Evolutionary conservation across 164 flowering plant genomes (phyloP).

Genomic region (Vitis cinerea): DNA sequence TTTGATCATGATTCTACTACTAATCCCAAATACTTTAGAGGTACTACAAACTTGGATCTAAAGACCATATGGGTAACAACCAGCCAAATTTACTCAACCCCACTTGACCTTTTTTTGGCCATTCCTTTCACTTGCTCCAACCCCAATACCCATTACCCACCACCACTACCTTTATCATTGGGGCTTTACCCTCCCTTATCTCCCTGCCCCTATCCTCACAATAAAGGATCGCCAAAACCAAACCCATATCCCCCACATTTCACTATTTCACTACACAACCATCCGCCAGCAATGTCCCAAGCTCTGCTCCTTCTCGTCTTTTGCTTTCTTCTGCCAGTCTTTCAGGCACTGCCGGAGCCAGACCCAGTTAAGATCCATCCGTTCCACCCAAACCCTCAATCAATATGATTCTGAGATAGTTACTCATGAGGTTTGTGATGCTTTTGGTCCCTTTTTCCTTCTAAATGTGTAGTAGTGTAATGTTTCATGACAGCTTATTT

Average conservation of each 20-base stretch:
- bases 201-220: too few species aligned
- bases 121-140: neutral
- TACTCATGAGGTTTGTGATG: too few species aligned
- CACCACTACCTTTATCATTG: neutral
- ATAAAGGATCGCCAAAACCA: neutral
- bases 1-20: neutral
- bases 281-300: conserved; percentile 14
- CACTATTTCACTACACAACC: neutral
- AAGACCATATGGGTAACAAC: neutral
- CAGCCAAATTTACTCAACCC: conserved; percentile 13
- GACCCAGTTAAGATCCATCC: conserved; percentile 26
- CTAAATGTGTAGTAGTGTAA: too few species aligned
- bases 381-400: conserved; percentile 4
- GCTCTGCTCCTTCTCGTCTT: conserved; percentile 1
- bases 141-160: neutral
- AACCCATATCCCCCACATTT: neutral
- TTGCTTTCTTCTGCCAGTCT: neutral
- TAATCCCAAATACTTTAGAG: neutral
- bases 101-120: neutral
- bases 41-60: neutral
- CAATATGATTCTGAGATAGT: too few species aligned
- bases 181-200: too few species aligned
- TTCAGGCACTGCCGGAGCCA: conserved; percentile 8
- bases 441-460: too few species aligned
- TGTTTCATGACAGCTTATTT: too few species aligned